Evolutionary conservation across 2,329 filamentous ascomycete species (phyloP).

Genomic region (Fusarium sp.): DNA sequence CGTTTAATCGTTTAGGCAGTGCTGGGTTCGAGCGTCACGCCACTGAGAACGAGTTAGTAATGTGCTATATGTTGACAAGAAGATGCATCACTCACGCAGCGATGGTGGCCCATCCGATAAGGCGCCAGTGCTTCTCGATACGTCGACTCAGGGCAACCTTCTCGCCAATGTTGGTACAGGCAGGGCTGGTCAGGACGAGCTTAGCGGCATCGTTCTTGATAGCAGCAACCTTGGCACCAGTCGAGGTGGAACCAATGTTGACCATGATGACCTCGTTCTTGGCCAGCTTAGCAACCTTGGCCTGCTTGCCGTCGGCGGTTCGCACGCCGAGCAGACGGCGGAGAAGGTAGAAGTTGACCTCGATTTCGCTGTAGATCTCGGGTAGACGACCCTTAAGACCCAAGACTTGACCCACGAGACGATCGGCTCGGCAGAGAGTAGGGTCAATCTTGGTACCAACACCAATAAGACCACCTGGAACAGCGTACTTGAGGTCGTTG

Average conservation of each 20-base stretch:
- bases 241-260: slow-evolving; percentile 97
- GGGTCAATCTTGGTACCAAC: slow-evolving; percentile 97
- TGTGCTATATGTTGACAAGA: not conserved
- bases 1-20: slow-evolving; percentile 51
- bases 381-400: slow-evolving; percentile 93
- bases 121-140: slow-evolving; percentile 99
- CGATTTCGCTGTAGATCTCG: slow-evolving; percentile 97
- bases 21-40: slow-evolving; percentile 64
- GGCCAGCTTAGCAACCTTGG: slow-evolving; percentile 96
- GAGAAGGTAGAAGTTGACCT: slow-evolving; percentile 99
- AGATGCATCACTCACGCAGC: slow-evolving; percentile 63
- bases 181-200: slow-evolving; percentile 88
- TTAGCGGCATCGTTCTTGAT: slow-evolving; percentile 99
- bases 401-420: slow-evolving; percentile 96
- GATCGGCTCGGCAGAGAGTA: slow-evolving; percentile 97
- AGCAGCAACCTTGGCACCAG: slow-evolving; percentile 94
- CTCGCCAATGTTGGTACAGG: slow-evolving; percentile 96
- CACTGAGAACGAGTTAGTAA: slow-evolving; percentile 50
- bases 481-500: slow-evolving; percentile 98
- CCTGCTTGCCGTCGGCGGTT: slow-evolving; percentile 98
- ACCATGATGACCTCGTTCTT: slow-evolving; percentile 99
- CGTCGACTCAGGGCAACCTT: slow-evolving; percentile 96
- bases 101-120: slow-evolving; percentile 90
- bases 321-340: slow-evolving; percentile 94
- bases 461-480: slow-evolving; percentile 96